Percentiles rank a stretch among this genome's conserved stretches.
phyloP scores from a whole-genome alignment of 2,329 filamentous ascomycete species.

The Scedosporium dehoogii region DNA sequence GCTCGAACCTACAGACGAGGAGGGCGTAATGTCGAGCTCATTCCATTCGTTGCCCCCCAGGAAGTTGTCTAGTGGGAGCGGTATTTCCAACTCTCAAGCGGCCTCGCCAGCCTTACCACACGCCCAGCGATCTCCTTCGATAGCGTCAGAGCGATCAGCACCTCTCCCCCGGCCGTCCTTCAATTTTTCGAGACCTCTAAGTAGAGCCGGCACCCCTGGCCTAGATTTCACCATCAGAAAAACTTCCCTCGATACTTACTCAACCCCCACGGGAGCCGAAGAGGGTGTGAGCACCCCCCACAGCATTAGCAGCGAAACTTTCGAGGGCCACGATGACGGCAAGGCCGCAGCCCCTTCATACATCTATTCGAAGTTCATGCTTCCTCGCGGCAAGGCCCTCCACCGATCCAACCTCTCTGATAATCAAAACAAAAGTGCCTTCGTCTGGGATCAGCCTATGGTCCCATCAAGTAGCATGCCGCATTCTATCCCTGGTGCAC shows the following conservation, averaged over 20 bases:
- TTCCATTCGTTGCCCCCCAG: slow-evolving; percentile 58
- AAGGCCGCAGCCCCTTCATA: slow-evolving; percentile 60
- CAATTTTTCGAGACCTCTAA: slow-evolving; percentile 90
- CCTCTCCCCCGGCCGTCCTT: slow-evolving; percentile 63
- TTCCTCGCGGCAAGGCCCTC: slow-evolving; percentile 73
- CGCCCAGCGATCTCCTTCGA: slow-evolving; percentile 70
- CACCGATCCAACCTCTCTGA: slow-evolving; percentile 58
- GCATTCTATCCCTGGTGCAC: slow-evolving; percentile 27
- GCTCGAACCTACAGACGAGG: slow-evolving; percentile 60
- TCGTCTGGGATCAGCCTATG: slow-evolving; percentile 49
- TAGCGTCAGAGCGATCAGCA: slow-evolving; percentile 70
- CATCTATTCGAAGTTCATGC: slow-evolving; percentile 72
- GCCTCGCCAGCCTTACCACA: slow-evolving; percentile 51
- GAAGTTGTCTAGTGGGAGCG: slow-evolving; percentile 66
- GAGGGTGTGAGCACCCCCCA: slow-evolving; percentile 60
- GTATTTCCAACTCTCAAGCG: slow-evolving; percentile 27
- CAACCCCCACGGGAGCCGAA: slow-evolving; percentile 52
- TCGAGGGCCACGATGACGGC: slow-evolving; percentile 43
- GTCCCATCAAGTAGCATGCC: slow-evolving; percentile 6
- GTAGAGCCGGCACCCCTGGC: slow-evolving; percentile 54
- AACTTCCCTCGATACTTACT: slow-evolving; percentile 57
- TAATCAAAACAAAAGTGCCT: slow-evolving; percentile 36
- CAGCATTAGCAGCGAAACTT: slow-evolving; percentile 62
- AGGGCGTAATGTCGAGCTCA: slow-evolving; percentile 45
- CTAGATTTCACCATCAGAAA: slow-evolving; percentile 51